These are phyloP conservation scores for Striga hermonthica DNA, from an alignment of 305 asterid genomes.

Conservation along the genomic window DNA sequence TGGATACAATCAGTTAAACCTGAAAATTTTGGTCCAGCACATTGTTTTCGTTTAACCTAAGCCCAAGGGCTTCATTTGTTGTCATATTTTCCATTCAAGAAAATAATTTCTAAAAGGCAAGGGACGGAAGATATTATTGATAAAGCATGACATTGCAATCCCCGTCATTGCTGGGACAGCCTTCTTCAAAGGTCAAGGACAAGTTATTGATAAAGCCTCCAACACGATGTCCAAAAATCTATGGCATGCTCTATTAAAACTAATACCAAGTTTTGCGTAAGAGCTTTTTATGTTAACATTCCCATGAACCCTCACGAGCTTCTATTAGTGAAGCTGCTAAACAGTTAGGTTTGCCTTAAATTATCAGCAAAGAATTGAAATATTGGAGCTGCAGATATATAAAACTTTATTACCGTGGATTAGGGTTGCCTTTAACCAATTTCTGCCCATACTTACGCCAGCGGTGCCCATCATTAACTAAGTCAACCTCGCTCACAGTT, in stretches of 20 bases:
- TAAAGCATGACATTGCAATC: constrained; percentile 5
- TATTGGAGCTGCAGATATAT: constrained; percentile 25
- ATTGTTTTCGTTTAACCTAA: neutral
- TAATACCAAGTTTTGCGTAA: neutral
- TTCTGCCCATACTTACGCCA: constrained; percentile 99
- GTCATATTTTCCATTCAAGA: neutral
- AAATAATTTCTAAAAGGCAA: constrained; percentile 2
- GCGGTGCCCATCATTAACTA: constrained; percentile 82
- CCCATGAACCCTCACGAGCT: neutral
- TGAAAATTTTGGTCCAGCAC: neutral
- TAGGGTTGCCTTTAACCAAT: constrained; percentile 86
- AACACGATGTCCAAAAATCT: neutral
- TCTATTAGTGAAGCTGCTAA: neutral
- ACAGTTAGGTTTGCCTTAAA: neutral
- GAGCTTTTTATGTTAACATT: neutral
- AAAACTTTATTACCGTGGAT: constrained; percentile 68
- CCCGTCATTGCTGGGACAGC: neutral
- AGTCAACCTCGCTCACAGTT: constrained; percentile 73
- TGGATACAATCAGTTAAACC: neutral
- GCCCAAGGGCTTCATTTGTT: neutral
- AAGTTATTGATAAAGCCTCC: constrained; percentile 4
- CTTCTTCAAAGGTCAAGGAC: neutral
- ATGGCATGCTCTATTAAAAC: constrained; percentile 1
- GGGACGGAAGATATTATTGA: neutral
- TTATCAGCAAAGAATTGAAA: neutral